Percentiles rank a stretch among this genome's conserved stretches.
Conservation (phyloP, 768 basidiomycete genomes). For the Mycena albidolilacea region DNA sequence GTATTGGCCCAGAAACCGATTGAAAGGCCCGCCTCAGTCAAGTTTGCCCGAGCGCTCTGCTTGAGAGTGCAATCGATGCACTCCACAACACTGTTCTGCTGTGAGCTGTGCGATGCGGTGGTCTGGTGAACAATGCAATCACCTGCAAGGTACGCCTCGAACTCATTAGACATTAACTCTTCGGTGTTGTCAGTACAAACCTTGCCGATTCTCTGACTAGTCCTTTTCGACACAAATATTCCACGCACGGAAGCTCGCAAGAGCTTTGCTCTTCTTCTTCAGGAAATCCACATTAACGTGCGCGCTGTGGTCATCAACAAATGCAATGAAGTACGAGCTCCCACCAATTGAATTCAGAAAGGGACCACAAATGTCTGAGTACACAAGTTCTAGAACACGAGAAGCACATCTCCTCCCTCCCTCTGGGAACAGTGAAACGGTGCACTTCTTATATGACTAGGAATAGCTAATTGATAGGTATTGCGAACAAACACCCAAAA, state of each 20-base stretch:
- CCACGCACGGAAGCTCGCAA: constrained; percentile 25
- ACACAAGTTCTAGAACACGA: constrained; percentile 20
- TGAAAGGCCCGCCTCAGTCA: constrained; percentile 1
- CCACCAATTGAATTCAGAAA: constrained; percentile 1
- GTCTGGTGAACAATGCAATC: constrained; percentile 47
- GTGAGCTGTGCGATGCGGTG: constrained; percentile 46
- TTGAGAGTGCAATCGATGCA: constrained; percentile 43
- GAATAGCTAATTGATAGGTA: too few species aligned
- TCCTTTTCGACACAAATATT: not conserved
- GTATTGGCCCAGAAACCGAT: constrained; percentile 8
- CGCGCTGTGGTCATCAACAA: not conserved
- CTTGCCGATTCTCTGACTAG: constrained; percentile 25
- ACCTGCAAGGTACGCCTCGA: constrained; percentile 34
- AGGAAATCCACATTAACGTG: constrained; percentile 17
- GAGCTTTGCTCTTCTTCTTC: constrained; percentile 29
- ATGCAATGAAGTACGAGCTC: constrained; percentile 14
- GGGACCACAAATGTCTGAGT: not conserved
- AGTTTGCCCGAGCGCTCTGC: constrained; percentile 17
- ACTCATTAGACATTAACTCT: constrained; percentile 40
- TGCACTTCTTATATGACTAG: too few species aligned
- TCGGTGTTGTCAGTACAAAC: constrained; percentile 44
- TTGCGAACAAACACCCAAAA: too few species aligned
- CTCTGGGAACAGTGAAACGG: constrained; percentile 17
- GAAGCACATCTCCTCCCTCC: not conserved
- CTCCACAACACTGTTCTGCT: constrained; percentile 53